Conservation (phyloP, 2,329 filamentous ascomycete genomes). For the Fusarium citri region DNA sequence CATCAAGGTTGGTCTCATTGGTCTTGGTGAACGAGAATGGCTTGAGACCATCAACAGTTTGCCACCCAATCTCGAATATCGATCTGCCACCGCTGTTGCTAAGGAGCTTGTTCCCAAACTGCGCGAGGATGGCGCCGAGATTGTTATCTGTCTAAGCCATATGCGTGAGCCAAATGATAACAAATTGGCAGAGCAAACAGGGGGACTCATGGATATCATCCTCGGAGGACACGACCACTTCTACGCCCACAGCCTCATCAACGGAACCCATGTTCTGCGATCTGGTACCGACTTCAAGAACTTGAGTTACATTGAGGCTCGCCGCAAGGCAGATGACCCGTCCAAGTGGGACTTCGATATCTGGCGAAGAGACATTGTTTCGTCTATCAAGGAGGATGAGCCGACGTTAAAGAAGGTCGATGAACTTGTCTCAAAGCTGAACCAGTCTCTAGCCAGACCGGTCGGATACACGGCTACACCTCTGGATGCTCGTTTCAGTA, state of each 20-base stretch:
- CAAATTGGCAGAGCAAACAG: constrained; percentile 80
- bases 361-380: constrained; percentile 77
- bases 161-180: constrained; percentile 90
- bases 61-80: constrained; percentile 84
- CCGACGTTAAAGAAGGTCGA: constrained; percentile 72
- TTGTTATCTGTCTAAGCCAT: constrained; percentile 85
- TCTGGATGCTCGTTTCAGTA: constrained; percentile 87
- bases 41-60: constrained; percentile 88
- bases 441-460: constrained; percentile 81
- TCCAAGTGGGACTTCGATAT: constrained; percentile 83
- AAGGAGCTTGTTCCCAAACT: constrained; percentile 79
- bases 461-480: constrained; percentile 85
- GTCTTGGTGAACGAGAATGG: constrained; percentile 89
- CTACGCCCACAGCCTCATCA: constrained; percentile 81
- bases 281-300: constrained; percentile 95
- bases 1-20: constrained; percentile 86
- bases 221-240: constrained; percentile 92
- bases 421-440: constrained; percentile 77
- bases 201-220: constrained; percentile 84
- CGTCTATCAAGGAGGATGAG: constrained; percentile 72
- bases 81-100: constrained; percentile 80
- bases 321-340: constrained; percentile 61
- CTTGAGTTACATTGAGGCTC: constrained; percentile 85
- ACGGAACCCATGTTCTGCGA: constrained; percentile 84
- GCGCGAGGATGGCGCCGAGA: constrained; percentile 81